A percentile compares a stretch with the other conserved stretches of the same genome.
These are phyloP conservation scores for Ophiostoma piceae DNA, from an alignment of 2,329 filamentous ascomycete genomes.

Conservation along the genomic window DNA sequence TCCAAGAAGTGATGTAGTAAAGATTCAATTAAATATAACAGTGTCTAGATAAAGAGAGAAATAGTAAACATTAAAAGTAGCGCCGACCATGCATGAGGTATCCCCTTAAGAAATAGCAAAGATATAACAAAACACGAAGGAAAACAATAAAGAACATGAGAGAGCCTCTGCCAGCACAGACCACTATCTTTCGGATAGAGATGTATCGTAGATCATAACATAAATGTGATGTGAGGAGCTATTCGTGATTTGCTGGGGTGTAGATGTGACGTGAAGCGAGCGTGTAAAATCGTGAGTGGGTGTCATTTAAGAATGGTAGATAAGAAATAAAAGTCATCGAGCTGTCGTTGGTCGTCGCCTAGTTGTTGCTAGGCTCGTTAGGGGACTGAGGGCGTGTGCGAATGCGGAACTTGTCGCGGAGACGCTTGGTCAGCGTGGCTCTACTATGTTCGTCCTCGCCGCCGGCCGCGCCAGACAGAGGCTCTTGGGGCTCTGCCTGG, in stretches of 20 bases:
- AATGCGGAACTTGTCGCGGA: conserved; percentile 51
- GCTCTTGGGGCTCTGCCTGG: conserved; percentile 31
- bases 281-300: neutral
- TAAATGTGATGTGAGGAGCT: neutral
- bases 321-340: neutral
- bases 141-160: neutral
- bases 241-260: neutral
- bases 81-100: conserved; percentile 9
- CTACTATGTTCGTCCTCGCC: conserved; percentile 37
- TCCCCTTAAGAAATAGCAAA: neutral
- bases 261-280: neutral
- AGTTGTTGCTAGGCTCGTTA: conserved; percentile 11
- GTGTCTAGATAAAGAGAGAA: neutral
- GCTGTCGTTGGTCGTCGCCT: neutral
- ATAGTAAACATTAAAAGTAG: neutral
- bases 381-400: conserved; percentile 42
- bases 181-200: neutral
- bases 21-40: neutral
- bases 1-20: neutral
- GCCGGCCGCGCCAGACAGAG: conserved; percentile 25
- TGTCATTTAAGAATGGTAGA: neutral
- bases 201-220: neutral
- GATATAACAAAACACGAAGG: neutral
- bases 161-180: neutral
- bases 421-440: conserved; percentile 43